Base-by-base conservation (phyloP, 805 yeast species). In the Ogataea pignaliae region DNA sequence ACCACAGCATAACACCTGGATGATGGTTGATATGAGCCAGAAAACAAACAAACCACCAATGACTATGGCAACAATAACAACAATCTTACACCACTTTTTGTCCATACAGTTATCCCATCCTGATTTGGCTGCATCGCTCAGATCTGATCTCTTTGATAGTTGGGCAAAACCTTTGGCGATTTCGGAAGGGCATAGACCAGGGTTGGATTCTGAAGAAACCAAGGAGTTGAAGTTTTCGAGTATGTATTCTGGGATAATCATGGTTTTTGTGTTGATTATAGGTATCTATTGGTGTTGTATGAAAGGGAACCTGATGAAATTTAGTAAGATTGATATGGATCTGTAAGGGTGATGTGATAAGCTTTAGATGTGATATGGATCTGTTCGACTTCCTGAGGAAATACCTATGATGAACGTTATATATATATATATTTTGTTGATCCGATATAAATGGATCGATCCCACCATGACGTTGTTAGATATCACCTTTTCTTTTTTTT, bases 21-120 rank as follows among this genome's bases (percentile, higher is more conserved):
- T 51, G 1, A 86, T 18, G 0, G 79, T 73, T 12, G 75, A 68
- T 1, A 83, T 15, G 3, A 84, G 45, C 85, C 89, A 82, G 6
- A 84, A 40, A 0, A 61, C 65, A 0, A 84, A 46, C 2, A 86
- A 52, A 0, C 60, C 69, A 0, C 81, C 91, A 11, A 87, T 55
- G 0, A 69, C 77, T 3, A 85, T 82, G 3, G 85, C 83, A 12
- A 85, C 86, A 36, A 86, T 85, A 3, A 86, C 90, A 16, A 83
- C 76, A 45, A 85, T 77, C 57, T 86, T 87, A 64, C 95, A 87
- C 38, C 81, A 71, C 37, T 66, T 80, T 61, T 85, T 83, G 56
- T 74, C 83, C 91, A 85, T 85, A 64, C 95, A 87, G 2, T 86
- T 76, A 57, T 82, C 79, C 93, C 95, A 86, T 3, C 53, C 52